Conservation (phyloP, 768 basidiomycete species). For the Boletus pseudopeckii region DNA sequence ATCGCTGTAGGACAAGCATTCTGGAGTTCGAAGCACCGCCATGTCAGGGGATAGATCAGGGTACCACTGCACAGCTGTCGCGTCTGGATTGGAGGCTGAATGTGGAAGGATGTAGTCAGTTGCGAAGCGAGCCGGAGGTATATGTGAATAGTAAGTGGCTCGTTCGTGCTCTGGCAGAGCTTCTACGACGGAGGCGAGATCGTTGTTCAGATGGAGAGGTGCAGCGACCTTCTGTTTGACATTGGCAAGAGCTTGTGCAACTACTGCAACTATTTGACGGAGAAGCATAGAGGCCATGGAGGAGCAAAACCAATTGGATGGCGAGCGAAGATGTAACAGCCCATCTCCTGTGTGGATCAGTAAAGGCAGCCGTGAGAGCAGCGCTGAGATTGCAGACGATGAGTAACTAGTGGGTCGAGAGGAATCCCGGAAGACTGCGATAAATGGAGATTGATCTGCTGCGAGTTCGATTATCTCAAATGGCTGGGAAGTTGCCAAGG, state of each 20-base stretch:
- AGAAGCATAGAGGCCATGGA: constrained; percentile 14
- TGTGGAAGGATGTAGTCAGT: constrained; percentile 25
- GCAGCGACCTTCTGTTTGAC: constrained; percentile 5
- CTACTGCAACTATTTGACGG: constrained; percentile 16
- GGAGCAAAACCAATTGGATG: constrained; percentile 11
- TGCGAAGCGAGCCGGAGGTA: constrained; percentile 18
- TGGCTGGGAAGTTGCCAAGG: neutral
- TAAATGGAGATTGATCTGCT: constrained; percentile 5
- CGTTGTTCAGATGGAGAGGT: constrained; percentile 6
- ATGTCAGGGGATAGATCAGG: constrained; percentile 5
- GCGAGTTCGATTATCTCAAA: neutral
- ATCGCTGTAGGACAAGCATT: constrained; percentile 31
- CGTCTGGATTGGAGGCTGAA: constrained; percentile 10
- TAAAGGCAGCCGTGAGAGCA: constrained; percentile 7
- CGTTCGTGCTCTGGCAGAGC: constrained; percentile 11
- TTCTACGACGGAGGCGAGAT: constrained; percentile 18
- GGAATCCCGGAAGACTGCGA: constrained; percentile 16
- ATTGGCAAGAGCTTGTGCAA: constrained; percentile 1
- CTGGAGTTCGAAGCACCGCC: neutral
- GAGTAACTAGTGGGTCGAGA: neutral
- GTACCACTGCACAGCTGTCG: constrained; percentile 24
- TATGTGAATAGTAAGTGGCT: constrained; percentile 12
- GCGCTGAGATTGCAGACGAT: neutral
- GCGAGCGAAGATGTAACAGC: constrained; percentile 12
- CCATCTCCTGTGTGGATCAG: constrained; percentile 3